Evolutionary conservation across 2,329 filamentous ascomycete genomes (phyloP).

Genomic region (Aureobasidium uvarum): DNA sequence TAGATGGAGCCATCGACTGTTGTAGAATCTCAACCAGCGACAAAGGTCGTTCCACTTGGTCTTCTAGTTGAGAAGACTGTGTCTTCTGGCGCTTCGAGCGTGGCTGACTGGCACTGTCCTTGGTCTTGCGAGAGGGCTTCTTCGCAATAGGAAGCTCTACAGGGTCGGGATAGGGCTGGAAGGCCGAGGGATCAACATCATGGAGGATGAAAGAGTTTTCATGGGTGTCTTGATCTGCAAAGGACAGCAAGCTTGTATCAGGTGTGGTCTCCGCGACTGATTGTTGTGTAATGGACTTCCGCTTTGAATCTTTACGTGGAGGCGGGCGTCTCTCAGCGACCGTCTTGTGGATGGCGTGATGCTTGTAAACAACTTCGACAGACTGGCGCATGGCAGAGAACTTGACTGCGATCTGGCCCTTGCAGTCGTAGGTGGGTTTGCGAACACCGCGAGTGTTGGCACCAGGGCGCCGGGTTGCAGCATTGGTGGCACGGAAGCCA

Average conservation of each 20-base stretch:
- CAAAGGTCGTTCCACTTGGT: slow-evolving; percentile 29
- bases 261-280: not conserved
- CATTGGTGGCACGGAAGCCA: slow-evolving; percentile 35
- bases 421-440: slow-evolving; percentile 52
- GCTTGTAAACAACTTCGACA: slow-evolving; percentile 49
- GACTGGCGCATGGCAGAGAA: slow-evolving; percentile 46
- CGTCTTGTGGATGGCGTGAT: slow-evolving; percentile 48
- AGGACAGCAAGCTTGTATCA: not conserved
- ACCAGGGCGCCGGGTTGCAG: slow-evolving; percentile 27
- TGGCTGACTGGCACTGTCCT: slow-evolving; percentile 7
- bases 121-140: slow-evolving; percentile 12
- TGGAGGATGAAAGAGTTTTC: slow-evolving; percentile 1
- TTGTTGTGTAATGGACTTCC: slow-evolving; percentile 1
- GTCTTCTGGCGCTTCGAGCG: slow-evolving; percentile 23
- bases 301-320: slow-evolving; percentile 34
- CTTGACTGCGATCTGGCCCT: slow-evolving; percentile 49
- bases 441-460: slow-evolving; percentile 29
- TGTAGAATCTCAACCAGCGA: slow-evolving; percentile 36
- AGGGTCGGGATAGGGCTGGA: slow-evolving; percentile 22
- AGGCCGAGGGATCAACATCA: slow-evolving; percentile 4
- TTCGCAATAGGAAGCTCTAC: not conserved
- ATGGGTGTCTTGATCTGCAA: not conserved
- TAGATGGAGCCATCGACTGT: slow-evolving; percentile 26
- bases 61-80: slow-evolving; percentile 2
- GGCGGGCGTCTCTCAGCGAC: slow-evolving; percentile 47